phyloP scores from a whole-genome alignment of 192 early-diverging fungal species.

The Dissophora globulifera region DNA sequence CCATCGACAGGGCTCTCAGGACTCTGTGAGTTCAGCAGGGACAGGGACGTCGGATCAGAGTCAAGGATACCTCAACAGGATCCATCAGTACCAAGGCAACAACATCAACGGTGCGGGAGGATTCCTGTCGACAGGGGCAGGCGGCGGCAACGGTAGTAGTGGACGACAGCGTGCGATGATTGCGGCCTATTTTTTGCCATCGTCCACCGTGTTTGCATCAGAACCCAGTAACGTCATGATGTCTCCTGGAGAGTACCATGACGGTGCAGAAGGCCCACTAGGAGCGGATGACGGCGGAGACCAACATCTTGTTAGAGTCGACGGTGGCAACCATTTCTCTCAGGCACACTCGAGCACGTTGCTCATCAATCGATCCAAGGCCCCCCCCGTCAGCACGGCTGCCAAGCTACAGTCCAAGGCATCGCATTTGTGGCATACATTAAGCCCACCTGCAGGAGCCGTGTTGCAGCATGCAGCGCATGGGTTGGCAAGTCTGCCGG shows the following conservation, averaged over 20 bases:
- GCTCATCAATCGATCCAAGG: conserved; percentile 47
- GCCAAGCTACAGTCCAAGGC: conserved; percentile 44
- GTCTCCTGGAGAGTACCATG: conserved; percentile 34
- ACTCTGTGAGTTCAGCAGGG: conserved; percentile 35
- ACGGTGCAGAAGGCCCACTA: conserved; percentile 16
- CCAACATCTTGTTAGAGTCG: not conserved
- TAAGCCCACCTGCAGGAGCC: conserved; percentile 45
- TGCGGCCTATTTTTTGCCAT: conserved; percentile 41
- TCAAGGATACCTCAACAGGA: conserved; percentile 23
- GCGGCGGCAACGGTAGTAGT: not conserved
- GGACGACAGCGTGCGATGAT: conserved; percentile 46
- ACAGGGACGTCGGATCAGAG: conserved; percentile 33
- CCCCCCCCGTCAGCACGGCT: conserved; percentile 42
- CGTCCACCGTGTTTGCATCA: conserved; percentile 42
- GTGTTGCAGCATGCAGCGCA: conserved; percentile 49
- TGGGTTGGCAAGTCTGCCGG: conserved; percentile 44
- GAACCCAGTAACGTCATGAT: conserved; percentile 15
- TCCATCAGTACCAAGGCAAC: conserved; percentile 9
- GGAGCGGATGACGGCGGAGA: not conserved
- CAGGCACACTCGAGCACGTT: conserved; percentile 31
- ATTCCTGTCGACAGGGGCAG: no score
- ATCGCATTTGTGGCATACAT: conserved; percentile 39
- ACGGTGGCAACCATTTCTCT: conserved; percentile 2
- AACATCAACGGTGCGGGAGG: no score
- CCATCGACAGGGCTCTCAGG: conserved; percentile 33